Conservation (phyloP, 2,329 filamentous ascomycete genomes). For the Ophiostoma pallidulum region DNA sequence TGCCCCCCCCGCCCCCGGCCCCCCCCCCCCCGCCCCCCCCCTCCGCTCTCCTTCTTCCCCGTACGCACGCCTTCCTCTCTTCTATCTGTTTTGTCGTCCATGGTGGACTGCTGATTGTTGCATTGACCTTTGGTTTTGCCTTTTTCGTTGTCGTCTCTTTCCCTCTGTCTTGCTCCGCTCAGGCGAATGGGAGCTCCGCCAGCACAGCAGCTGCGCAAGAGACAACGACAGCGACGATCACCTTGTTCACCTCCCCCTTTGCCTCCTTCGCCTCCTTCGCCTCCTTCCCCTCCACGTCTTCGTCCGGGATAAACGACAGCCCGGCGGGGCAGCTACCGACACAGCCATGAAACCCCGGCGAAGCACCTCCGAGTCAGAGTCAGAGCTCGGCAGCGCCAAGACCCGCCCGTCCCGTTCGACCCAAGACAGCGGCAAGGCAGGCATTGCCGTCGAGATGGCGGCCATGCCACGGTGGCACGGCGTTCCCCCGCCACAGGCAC, state of each 20-base stretch:
- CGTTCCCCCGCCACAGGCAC: not conserved
- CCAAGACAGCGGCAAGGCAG: not conserved
- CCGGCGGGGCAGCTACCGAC: too few relatives aligned
- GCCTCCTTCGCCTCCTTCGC: not conserved
- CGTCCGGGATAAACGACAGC: too few relatives aligned
- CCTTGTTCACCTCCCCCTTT: too few relatives aligned
- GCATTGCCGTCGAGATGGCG: constrained; percentile 5
- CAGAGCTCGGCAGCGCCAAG: constrained; percentile 1
- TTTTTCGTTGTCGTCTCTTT: too few relatives aligned
- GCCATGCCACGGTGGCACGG: not conserved
- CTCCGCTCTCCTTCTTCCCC: too few relatives aligned
- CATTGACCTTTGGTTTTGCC: too few relatives aligned
- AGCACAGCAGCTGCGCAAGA: not conserved
- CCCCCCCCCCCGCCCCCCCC: too few relatives aligned
- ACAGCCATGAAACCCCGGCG: constrained; percentile 7
- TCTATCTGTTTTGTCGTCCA: too few relatives aligned
- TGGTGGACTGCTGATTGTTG: too few relatives aligned
- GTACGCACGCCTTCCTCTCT: too few relatives aligned
- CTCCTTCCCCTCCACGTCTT: not conserved
- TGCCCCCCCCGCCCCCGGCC: too few relatives aligned
- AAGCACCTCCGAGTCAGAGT: constrained; percentile 7
- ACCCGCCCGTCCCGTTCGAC: not conserved
- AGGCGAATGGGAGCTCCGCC: not conserved
- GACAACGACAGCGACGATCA: not conserved
- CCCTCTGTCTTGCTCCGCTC: not conserved